phyloP scores from a whole-genome alignment of 140 eudicot species.

The Oenanthe javanica region DNA sequence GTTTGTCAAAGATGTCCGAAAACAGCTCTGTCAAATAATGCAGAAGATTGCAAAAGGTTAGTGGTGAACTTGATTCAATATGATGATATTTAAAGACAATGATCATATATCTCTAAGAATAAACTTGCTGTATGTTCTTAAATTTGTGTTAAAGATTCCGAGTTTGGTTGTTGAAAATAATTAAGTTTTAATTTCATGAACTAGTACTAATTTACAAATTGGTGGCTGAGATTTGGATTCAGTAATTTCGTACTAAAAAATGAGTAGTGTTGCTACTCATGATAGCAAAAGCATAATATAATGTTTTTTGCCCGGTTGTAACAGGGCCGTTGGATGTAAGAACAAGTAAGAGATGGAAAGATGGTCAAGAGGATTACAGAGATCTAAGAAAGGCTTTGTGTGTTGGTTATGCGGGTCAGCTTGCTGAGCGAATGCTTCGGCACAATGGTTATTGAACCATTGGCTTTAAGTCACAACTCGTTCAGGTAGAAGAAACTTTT shows the following conservation, averaged over 20 bases:
- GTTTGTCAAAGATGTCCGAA: conserved; percentile 85
- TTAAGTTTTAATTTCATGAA: not conserved
- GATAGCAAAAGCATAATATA: not conserved
- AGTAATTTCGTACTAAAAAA: not conserved
- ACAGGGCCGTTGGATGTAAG: conserved; percentile 59
- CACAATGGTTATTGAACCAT: conserved; percentile 83
- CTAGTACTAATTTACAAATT: not conserved
- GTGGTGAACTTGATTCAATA: not conserved
- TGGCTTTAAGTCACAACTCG: conserved; percentile 87
- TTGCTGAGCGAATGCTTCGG: conserved; percentile 82
- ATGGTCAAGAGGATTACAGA: conserved; percentile 47
- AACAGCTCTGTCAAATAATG: conserved; percentile 85
- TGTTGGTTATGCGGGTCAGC: conserved; percentile 87
- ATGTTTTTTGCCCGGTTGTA: not conserved
- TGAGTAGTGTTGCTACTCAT: not conserved
- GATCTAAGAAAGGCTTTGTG: conserved; percentile 75
- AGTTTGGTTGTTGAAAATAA: too few species aligned
- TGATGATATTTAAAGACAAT: not conserved
- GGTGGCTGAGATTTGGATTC: not conserved
- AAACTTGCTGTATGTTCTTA: not conserved
- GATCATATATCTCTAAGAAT: not conserved
- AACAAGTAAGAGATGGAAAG: conserved; percentile 51
- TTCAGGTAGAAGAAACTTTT: conserved; percentile 47
- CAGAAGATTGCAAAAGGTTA: conserved; percentile 84
- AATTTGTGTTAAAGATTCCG: not conserved